These are phyloP conservation scores for Drechslerella coelobrocha DNA, from an alignment of 2,329 filamentous ascomycete species.

Conservation along the genomic window DNA sequence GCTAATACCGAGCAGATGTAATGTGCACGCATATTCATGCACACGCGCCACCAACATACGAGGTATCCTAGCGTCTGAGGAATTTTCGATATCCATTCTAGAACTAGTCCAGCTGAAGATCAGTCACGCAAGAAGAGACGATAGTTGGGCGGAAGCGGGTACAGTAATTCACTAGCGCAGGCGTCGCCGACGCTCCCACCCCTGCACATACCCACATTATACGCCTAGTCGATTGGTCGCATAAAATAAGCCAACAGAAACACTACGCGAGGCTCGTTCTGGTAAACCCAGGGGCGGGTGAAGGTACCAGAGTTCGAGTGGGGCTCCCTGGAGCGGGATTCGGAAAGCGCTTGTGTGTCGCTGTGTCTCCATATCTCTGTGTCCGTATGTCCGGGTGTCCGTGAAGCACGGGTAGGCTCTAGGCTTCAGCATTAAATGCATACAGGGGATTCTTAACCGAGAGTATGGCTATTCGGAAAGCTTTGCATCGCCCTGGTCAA, in stretches of 20 bases:
- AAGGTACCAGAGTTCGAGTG: neutral
- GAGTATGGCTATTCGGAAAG: neutral
- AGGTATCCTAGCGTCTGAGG: neutral
- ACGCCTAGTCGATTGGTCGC: neutral
- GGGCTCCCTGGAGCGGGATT: neutral
- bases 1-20: neutral
- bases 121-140: conserved; percentile 2
- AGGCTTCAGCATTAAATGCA: conserved; percentile 5
- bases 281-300: neutral
- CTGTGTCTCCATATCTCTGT: neutral
- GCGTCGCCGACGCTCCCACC: conserved; percentile 32
- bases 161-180: conserved; percentile 42
- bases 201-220: neutral
- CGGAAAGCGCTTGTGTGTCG: neutral
- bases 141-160: conserved; percentile 1
- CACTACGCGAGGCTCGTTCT: conserved; percentile 6
- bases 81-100: conserved; percentile 10
- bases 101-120: conserved; percentile 34
- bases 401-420: neutral
- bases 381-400: neutral
- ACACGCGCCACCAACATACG: neutral
- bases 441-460: neutral
- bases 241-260: neutral
- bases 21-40: neutral
- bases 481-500: neutral